phyloP scores from a whole-genome alignment of 176 grass and related monocot species.

The barley (Hordeum vulgare) region DNA sequence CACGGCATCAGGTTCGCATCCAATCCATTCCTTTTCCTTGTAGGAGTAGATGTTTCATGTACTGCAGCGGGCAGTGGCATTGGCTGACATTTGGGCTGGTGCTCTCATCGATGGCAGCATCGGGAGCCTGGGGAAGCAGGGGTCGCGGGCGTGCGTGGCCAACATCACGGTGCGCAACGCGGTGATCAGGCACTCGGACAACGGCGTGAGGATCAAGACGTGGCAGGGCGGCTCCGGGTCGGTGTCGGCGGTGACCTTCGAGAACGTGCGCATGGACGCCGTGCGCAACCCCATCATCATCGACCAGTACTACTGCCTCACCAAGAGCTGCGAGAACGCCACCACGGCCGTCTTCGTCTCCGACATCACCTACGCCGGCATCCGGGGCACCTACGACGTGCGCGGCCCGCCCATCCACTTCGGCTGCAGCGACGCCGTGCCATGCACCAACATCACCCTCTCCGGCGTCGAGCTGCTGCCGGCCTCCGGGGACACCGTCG shows the following conservation, averaged over 20 bases:
- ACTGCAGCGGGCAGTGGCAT: too few species aligned
- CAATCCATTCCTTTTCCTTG: too few species aligned
- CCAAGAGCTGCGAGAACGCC: conserved; percentile 60
- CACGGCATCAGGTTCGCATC: conserved; percentile 73
- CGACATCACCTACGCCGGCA: conserved; percentile 61
- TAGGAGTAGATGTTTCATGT: too few species aligned
- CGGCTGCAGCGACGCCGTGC: conserved; percentile 88
- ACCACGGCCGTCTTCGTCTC: conserved; percentile 65
- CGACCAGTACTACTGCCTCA: conserved; percentile 97
- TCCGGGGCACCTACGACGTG: conserved; percentile 78
- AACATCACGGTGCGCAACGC: conserved; percentile 79
- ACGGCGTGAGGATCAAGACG: conserved; percentile 94
- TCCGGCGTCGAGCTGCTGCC: conserved; percentile 74
- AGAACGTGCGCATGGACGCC: conserved; percentile 80
- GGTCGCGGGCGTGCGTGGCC: conserved; percentile 57
- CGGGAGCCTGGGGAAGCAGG: conserved; percentile 57
- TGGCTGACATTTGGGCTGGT: too few species aligned
- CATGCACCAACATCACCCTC: conserved; percentile 86
- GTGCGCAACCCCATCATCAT: conserved; percentile 97
- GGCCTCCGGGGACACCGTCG: conserved; percentile 25
- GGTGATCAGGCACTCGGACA: conserved; percentile 75
- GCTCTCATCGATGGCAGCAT: too few species aligned
- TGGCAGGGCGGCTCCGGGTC: conserved; percentile 92
- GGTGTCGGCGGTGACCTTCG: conserved; percentile 62
- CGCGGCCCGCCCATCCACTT: conserved; percentile 77